Evolutionary conservation across 345 rosid species (phyloP).

Genomic region (Dimocarpus longan): DNA sequence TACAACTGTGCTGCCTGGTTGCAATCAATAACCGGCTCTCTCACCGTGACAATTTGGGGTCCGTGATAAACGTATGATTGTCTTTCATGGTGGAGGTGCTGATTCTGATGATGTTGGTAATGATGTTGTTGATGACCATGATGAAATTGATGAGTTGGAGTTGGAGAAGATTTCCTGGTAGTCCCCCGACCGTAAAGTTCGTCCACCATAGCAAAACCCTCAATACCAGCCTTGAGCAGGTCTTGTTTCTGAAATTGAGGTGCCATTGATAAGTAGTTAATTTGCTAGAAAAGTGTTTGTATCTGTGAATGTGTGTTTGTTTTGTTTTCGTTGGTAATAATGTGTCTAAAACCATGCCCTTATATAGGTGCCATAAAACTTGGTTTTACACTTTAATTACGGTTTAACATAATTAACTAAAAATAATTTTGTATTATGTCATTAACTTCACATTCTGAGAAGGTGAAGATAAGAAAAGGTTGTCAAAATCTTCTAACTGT

Average conservation of each 20-base stretch:
- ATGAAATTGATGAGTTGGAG: background rate
- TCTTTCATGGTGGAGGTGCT: background rate
- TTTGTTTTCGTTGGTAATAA: background rate
- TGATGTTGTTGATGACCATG: background rate
- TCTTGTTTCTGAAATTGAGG: background rate
- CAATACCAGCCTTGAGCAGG: background rate
- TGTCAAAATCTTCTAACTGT: too few relatives aligned
- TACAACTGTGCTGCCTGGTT: conserved; percentile 3
- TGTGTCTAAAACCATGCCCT: background rate
- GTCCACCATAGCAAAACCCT: background rate
- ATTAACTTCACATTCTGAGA: too few relatives aligned
- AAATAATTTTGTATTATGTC: background rate
- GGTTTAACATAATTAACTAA: background rate
- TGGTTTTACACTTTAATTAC: background rate
- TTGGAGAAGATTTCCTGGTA: background rate
- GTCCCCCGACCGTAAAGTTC: background rate
- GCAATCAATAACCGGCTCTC: conserved; percentile 1
- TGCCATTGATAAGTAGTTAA: background rate
- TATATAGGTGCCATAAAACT: background rate
- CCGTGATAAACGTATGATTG: background rate
- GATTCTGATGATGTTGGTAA: background rate
- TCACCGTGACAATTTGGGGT: background rate
- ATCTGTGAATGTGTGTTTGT: background rate
- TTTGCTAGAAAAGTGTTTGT: background rate
- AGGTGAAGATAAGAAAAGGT: too few relatives aligned